Conservation (phyloP, 2,329 filamentous ascomycete genomes). For the Fusarium sp. region DNA sequence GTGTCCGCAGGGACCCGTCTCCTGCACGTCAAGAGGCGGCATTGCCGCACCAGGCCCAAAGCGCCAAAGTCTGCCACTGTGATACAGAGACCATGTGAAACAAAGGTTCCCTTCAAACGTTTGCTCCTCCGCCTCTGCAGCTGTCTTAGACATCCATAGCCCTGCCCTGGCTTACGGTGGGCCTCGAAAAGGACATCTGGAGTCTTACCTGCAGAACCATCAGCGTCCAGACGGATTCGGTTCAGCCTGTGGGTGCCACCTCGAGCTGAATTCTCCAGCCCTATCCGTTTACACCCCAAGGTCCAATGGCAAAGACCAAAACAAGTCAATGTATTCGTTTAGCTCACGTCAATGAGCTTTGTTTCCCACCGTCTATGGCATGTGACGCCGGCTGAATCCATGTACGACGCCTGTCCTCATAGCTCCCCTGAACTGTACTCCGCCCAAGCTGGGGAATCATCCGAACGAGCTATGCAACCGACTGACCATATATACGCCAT, state of each 20-base stretch:
- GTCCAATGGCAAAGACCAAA: not conserved
- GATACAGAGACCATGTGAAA: conserved; percentile 12
- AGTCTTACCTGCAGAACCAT: not conserved
- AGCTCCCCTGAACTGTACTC: conserved; percentile 4
- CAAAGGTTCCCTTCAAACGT: not conserved
- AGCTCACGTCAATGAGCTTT: not conserved
- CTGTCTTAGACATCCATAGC: not conserved
- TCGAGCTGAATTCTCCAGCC: not conserved
- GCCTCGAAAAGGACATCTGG: not conserved
- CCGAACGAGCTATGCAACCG: conserved; percentile 23
- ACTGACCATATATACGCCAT: conserved; percentile 35
- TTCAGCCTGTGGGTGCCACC: not conserved
- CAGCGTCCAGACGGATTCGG: not conserved
- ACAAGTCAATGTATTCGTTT: not conserved
- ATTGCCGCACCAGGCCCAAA: not conserved
- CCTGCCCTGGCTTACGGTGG: not conserved
- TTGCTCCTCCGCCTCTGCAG: not conserved
- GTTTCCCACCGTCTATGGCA: conserved; percentile 22
- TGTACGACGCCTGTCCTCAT: conserved; percentile 12
- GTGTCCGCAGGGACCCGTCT: conserved; percentile 10
- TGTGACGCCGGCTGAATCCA: conserved; percentile 21
- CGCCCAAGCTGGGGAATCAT: conserved; percentile 7
- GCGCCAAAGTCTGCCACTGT: not conserved
- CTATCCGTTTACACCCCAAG: not conserved
- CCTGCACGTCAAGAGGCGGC: not conserved